Base-by-base conservation (phyloP, 768 basidiomycete species). In the Pulveroboletus sp. region DNA sequence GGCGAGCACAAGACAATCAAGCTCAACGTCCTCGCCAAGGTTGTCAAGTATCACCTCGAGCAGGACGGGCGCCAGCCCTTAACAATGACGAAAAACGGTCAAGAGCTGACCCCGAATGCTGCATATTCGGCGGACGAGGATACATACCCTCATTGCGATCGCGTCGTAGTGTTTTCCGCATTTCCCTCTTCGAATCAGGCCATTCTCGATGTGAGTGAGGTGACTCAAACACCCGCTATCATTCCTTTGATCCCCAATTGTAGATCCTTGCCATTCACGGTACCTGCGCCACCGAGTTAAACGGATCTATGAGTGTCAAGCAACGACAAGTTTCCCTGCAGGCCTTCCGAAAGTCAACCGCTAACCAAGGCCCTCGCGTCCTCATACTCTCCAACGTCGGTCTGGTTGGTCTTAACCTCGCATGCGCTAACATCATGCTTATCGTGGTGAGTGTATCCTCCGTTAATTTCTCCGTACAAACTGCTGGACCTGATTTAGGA, bases 301-400 rank as follows among this genome's bases (percentile, higher is more conserved):
- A 57, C 12, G 52, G 55, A 8, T 49, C 14, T 5, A 39, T 51
- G 25, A 21, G 34, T 2, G 8, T 44, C 2, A 37, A 40, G 5
- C 25, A 47, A 4, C 44, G 47, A 9, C 21, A 37, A 32, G 16
- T 20, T 2, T 27, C 32, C 0, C 25, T 57, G 1, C 14, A 38
- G 0, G 36, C 11, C 1, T 64, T 64, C 21, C n/a, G 39, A 1
- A 20, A 16, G 6, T 53, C 49, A 0, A 53, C 43, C 6, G 3
- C 10, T 4, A 0, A 2, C 4, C 0, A 3, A 0, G 54, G 51
- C 2, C 23, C 45, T 6, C 45, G 43, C 0, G 52, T 62, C 0
- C 49, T 63, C 9, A 46, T 63, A 1, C 31, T 63, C 0, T 61
- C 61, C 3, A 50, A 25, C 21, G 55, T 62, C 3, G 49, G 60